Evolutionary conservation across 768 basidiomycete species (phyloP), one percentile per base, ranked within the genome.

Genomic region (button mushroom (Agaricus bisporus)): DNA sequence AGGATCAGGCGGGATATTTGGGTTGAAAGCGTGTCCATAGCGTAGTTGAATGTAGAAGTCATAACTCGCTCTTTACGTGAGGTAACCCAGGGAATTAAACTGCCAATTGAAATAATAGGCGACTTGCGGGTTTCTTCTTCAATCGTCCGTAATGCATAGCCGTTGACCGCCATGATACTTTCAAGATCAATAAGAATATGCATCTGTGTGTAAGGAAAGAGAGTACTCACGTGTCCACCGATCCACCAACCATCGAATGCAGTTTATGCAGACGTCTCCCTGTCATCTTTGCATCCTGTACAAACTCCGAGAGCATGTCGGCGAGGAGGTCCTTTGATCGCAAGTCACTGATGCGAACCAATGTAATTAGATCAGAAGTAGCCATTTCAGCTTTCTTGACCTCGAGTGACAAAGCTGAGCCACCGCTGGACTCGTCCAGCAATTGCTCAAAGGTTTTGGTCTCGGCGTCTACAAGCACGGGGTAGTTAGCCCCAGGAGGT

Each of bases 311-410:
- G 57, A 91, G 68, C 14, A 71, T 60, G 9, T 77, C 69, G 15
- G 79, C 82, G 9, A 91, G 61, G 18, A 63, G 54, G n/a, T 88
- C 83, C 49, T 72, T 80, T 20, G 79, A 78, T 54, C 70, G 77
- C 61, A 91, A 65, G 14, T 83, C 70, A 64, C 88, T 91, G 55
- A 76, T 67, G 14, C 74, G 75, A 14, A 90, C 82, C 26, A 88
- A 71, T 5, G 79, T 74, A 12, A 79, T 69, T 48, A 91, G 72
- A 62, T 91, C 88, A 20, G 66, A 70, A 1, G 84, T 86, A 12
- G 87, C 89, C 78, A 90, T 83, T 59, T 90, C 84, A 12, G 86
- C 83, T 64, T 82, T 84, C 67, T 88, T 82, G 58, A 91, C 78
- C 51, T 87, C 80, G 41, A 87, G 62, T 4, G 85, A 80, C 36